Evolutionary conservation across 208 protist genomes (phyloP).

Genomic region (Trichomonas gallinae): DNA sequence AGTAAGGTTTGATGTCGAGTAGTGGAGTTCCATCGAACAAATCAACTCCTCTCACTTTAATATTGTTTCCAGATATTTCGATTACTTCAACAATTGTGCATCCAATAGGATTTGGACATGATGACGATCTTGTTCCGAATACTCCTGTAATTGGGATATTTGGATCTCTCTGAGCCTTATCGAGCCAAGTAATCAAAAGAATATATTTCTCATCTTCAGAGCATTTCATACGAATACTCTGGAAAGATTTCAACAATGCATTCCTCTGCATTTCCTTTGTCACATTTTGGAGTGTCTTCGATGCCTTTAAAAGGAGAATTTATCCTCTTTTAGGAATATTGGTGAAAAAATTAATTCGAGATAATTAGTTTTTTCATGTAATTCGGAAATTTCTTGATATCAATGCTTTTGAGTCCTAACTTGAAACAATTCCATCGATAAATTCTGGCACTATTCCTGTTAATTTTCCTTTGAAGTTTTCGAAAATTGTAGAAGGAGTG

Average conservation of each 20-base stretch:
- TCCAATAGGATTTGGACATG: neutral
- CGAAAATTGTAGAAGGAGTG: neutral
- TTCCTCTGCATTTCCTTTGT: neutral
- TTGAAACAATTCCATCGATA: neutral
- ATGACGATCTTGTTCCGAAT: neutral
- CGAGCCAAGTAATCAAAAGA: neutral
- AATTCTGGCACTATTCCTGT: neutral
- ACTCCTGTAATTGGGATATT: neutral
- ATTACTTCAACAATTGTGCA: neutral
- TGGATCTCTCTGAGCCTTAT: neutral
- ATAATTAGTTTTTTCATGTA: neutral
- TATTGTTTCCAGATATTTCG: neutral
- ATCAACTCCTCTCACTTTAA: neutral
- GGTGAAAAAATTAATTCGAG: neutral
- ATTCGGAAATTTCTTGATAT: neutral
- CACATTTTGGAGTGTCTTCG: neutral
- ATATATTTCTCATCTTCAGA: neutral
- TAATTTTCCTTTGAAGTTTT: neutral
- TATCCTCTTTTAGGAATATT: neutral
- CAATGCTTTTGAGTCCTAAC: neutral
- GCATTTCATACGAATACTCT: neutral
- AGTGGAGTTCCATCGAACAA: neutral
- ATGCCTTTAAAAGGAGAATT: neutral
- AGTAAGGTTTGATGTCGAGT: neutral
- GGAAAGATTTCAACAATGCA: neutral